Percentiles rank a stretch among this genome's conserved stretches.
Evolutionary conservation across 148 eudicot genomes (phyloP).

Genomic region (Rhododendron molle): DNA sequence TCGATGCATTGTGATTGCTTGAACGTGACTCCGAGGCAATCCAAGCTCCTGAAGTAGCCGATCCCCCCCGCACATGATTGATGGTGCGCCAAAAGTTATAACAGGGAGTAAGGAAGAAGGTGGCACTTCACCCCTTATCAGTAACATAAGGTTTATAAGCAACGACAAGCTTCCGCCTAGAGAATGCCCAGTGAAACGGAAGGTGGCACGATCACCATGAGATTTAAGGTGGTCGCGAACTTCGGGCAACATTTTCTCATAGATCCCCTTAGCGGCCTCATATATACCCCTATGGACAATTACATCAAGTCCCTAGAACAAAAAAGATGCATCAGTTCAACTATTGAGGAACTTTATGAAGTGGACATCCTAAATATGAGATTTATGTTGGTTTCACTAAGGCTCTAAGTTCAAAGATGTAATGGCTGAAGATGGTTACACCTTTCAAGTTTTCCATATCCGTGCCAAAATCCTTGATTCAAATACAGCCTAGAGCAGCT

Average conservation of each 20-base stretch:
- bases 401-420: background rate
- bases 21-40: slow-evolving; percentile 76
- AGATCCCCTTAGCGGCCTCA: slow-evolving; percentile 97
- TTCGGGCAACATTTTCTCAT: slow-evolving; percentile 87
- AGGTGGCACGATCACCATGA: slow-evolving; percentile 64
- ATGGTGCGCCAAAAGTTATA: slow-evolving; percentile 82
- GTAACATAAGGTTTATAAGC: slow-evolving; percentile 78
- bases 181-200: slow-evolving; percentile 96
- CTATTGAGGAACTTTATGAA: background rate
- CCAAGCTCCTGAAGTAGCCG: slow-evolving; percentile 62
- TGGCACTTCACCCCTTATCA: slow-evolving; percentile 72
- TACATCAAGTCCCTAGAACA: slow-evolving; percentile 65
- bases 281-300: slow-evolving; percentile 97
- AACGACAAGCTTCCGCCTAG: slow-evolving; percentile 92
- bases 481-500: background rate
- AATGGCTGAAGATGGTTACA: background rate
- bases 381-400: background rate
- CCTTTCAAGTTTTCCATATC: background rate
- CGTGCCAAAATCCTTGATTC: background rate
- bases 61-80: slow-evolving; percentile 97
- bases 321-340: background rate
- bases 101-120: slow-evolving; percentile 79
- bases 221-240: slow-evolving; percentile 55
- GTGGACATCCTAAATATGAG: background rate
- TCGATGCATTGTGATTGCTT: slow-evolving; percentile 81